A percentile compares a stretch with the other conserved stretches of the same genome.
Conservation (phyloP, 306 rosid species). For the Cucumis sativus region Cucumber_9930_V3 NC_026661.2:4382001-4382500, state of each 20-base stretch:
- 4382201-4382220: background rate
- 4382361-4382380: background rate
- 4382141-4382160: background rate
- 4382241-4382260: background rate
- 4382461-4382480: background rate
- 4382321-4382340: background rate
- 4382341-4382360: background rate
- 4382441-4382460: background rate
- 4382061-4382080: conserved; percentile 4
- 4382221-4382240: background rate
- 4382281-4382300: background rate
- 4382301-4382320: background rate
- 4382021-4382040: conserved; percentile 3
- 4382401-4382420: background rate
- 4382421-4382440: background rate
- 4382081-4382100: background rate
- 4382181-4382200: background rate
- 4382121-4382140: background rate
- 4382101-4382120: conserved; percentile 1
- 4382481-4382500: background rate
- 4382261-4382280: background rate
- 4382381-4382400: background rate
- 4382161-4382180: background rate
- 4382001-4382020: background rate
- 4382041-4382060: conserved; percentile 3